These are phyloP conservation scores for Penicillium palitans DNA, from an alignment of 2,329 filamentous ascomycete genomes.

Conservation along the genomic window DNA sequence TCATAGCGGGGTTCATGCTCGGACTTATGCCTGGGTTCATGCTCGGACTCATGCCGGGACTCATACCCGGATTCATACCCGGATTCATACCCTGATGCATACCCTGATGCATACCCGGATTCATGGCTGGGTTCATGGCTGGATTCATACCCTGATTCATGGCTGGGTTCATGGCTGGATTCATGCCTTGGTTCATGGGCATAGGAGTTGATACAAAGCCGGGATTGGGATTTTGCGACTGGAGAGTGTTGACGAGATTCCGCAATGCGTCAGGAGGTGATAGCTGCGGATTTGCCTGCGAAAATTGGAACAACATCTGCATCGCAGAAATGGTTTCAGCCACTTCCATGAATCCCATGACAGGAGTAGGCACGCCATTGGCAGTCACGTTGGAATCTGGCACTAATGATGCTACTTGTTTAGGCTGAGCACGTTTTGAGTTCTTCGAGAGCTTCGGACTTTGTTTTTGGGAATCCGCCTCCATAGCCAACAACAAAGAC, in stretches of 20 bases:
- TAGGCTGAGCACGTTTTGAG: conserved; percentile 52
- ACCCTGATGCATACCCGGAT: not conserved
- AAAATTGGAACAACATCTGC: conserved; percentile 60
- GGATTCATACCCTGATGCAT: conserved; percentile 24
- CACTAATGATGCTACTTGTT: conserved; percentile 46
- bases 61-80: not conserved
- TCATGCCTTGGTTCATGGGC: conserved; percentile 18
- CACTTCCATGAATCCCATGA: conserved; percentile 64
- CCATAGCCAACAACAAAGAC: conserved; percentile 53
- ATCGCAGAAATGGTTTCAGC: conserved; percentile 66
- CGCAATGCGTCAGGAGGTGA: conserved; percentile 58
- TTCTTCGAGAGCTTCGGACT: conserved; percentile 62
- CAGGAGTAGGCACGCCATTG: conserved; percentile 56
- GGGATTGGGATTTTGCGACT: conserved; percentile 37
- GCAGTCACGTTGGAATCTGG: conserved; percentile 48
- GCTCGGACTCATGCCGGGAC: not conserved
- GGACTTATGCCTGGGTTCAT: conserved; percentile 1
- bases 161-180: not conserved
- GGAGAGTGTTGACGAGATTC: conserved; percentile 51
- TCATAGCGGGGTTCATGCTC: conserved; percentile 1
- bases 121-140: not conserved
- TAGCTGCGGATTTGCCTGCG: conserved; percentile 54
- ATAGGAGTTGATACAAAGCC: conserved; percentile 32
- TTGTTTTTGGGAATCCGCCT: conserved; percentile 56
- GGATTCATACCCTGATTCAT: conserved; percentile 2